phyloP scores from a whole-genome alignment of 106 monocot genomes.

The Phalaenopsis aphrodite region DNA sequence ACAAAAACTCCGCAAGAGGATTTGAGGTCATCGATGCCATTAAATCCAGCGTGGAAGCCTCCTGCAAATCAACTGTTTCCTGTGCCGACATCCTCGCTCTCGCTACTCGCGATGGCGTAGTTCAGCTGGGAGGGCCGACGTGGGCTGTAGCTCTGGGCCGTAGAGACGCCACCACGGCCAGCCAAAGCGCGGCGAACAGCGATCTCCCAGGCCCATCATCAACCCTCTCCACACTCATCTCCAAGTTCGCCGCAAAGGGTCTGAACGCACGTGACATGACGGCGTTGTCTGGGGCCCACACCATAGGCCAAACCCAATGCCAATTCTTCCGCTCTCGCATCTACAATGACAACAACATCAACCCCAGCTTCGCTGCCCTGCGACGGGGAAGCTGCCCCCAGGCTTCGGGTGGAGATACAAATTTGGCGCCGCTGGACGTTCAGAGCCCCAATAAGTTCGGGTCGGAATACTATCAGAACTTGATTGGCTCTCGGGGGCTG shows the following conservation, averaged over 20 bases:
- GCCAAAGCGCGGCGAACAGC: no score
- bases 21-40: neutral
- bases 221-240: no score
- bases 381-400: no score
- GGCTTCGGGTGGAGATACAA: neutral
- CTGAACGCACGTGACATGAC: conserved; percentile 31
- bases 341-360: conserved; percentile 13
- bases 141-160: no score
- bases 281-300: conserved; percentile 41
- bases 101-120: no score
- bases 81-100: no score
- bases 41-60: neutral
- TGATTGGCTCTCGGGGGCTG: conserved; percentile 10
- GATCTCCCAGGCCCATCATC: no score
- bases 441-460: no score
- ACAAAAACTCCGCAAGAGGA: neutral
- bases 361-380: neutral
- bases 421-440: no score
- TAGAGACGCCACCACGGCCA: no score
- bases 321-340: neutral
- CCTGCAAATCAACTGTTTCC: neutral
- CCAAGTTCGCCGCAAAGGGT: conserved; percentile 4
- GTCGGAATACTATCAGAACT: neutral
- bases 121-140: no score
- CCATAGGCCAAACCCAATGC: conserved; percentile 21